Base-by-base conservation (phyloP, 1,284 basidiomycete genomes). In the Termitomyces sp. region DNA sequence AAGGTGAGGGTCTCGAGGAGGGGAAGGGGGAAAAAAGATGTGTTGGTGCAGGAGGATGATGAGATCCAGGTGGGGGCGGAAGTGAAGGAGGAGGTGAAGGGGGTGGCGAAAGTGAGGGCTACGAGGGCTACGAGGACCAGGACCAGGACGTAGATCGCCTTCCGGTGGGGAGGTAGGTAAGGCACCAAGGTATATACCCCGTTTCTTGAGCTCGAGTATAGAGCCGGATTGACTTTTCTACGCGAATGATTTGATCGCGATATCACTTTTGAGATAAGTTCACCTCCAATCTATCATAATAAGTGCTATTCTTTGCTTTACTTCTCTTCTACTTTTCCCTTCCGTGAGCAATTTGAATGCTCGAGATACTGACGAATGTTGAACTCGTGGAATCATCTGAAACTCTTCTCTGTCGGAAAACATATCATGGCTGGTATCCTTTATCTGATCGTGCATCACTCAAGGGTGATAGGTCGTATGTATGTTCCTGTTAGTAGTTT, bases 1-100 rank as follows among this genome's bases (percentile, higher is more conserved):
- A 69, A 67, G 51, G 58, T 66, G 13, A 60, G 66, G 19, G 62
- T 67, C n/a, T 67, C 67, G 34, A 65, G 64, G 54, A 63, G 62
- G 31, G 47, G 47, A 2, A 48, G 34, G 9, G 62, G 58, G 13
- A 60, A 36, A 47, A 62, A 55, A 34, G 52, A 54, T 21, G 58
- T 56, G 19, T 63, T 61, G 44, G 50, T 52, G 24, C 62, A 59
- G 44, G 62, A 61, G 8, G 54, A 60, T 7, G 56, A 54, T 9
- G 61, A 57, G 8, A 54, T 49, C 17, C 52, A 24, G 28, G 30
- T 33, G 17, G 28, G 19, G 19, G 52, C 0, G 53, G 39, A 19
- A 48, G 31, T 33, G 19, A 42, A 52, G 19, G 55, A 55, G 53
- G 40, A 17, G 50, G 33, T 21, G n/a, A 40, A 52, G 21, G 55